Evolutionary conservation across 2,329 filamentous ascomycete genomes (phyloP).

Genomic region (Colletotrichum somersetense): DNA sequence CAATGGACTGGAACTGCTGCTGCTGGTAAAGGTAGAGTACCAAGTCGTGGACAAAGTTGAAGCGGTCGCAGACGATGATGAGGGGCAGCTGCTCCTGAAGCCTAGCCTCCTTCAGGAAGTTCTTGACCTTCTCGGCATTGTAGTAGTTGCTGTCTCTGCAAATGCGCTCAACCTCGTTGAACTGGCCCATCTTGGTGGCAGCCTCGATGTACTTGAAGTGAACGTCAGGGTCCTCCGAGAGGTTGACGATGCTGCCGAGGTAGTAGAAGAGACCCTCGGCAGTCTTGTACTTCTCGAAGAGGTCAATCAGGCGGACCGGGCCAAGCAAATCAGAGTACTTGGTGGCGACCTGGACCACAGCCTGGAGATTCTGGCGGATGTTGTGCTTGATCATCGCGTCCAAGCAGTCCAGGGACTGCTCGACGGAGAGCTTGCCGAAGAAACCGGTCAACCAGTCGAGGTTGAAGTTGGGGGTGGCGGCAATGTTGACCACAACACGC

Average conservation of each 20-base stretch:
- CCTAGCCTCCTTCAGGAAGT: conserved; percentile 97
- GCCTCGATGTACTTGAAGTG: conserved; percentile 99
- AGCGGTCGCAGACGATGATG: conserved; percentile 99
- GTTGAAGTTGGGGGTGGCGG: conserved; percentile 85
- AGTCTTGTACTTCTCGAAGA: conserved; percentile 98
- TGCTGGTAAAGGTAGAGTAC: conserved; percentile 98
- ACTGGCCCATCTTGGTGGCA: conserved; percentile 91
- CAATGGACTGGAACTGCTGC: conserved; percentile 98
- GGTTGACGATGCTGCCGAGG: conserved; percentile 96
- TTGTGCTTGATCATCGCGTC: conserved; percentile 97
- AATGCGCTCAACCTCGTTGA: conserved; percentile 96
- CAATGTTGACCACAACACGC: conserved; percentile 87
- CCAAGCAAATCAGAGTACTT: conserved; percentile 98
- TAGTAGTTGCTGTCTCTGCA: conserved; percentile 93
- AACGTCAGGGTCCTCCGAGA: conserved; percentile 94
- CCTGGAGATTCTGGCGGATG: conserved; percentile 95
- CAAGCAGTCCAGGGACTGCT: conserved; percentile 92
- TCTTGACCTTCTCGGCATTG: conserved; percentile 97
- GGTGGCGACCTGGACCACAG: conserved; percentile 94
- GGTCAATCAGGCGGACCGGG: conserved; percentile 86
- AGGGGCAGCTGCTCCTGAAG: conserved; percentile 93
- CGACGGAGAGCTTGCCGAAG: conserved; percentile 94
- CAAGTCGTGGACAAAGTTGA: conserved; percentile 97
- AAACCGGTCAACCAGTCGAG: conserved; percentile 92
- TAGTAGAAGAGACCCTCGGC: conserved; percentile 98